Percentiles rank a stretch among this genome's conserved stretches.
Evolutionary conservation across 306 rosid genomes (phyloP).

Genomic region (Glycine soja): DNA sequence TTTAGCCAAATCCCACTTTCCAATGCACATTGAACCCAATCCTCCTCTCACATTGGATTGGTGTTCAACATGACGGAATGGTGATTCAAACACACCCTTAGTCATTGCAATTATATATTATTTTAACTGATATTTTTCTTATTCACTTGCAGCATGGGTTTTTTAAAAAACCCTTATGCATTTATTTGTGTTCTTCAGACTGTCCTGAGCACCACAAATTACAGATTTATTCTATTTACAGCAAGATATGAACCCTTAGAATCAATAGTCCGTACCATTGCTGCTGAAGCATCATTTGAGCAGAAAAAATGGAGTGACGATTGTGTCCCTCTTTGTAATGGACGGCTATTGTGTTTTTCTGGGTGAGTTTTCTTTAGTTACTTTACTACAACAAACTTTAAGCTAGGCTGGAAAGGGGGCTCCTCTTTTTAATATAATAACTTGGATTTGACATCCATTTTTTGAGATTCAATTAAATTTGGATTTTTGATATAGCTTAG

Average conservation of each 20-base stretch:
- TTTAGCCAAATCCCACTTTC: background rate
- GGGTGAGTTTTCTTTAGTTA: conserved; percentile 61
- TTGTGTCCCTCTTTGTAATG: conserved; percentile 57
- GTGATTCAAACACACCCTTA: background rate
- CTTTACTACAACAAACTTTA: conserved; percentile 4
- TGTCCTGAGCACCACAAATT: conserved; percentile 62
- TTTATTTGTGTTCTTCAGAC: conserved; percentile 66
- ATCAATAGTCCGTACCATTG: conserved; percentile 49
- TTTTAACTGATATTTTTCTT: conserved; percentile 38
- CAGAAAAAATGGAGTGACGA: conserved; percentile 57
- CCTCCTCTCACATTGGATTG: background rate
- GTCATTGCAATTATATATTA: conserved; percentile 17
- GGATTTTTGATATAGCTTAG: conserved; percentile 17
- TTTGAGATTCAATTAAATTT: conserved; percentile 39
- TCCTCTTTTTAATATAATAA: conserved; percentile 7
- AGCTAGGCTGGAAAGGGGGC: background rate
- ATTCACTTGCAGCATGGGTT: conserved; percentile 79
- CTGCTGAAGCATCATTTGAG: conserved; percentile 53
- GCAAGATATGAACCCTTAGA: conserved; percentile 77
- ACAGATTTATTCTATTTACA: conserved; percentile 76
- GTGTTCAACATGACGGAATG: background rate
- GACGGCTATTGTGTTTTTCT: conserved; percentile 67
- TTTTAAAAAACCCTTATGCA: conserved; percentile 63
- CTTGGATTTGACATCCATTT: conserved; percentile 9
- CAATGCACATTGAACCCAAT: background rate